Conservation (phyloP, 352 stramenopile species). For the Thraustochytrium striatum region DNA sequence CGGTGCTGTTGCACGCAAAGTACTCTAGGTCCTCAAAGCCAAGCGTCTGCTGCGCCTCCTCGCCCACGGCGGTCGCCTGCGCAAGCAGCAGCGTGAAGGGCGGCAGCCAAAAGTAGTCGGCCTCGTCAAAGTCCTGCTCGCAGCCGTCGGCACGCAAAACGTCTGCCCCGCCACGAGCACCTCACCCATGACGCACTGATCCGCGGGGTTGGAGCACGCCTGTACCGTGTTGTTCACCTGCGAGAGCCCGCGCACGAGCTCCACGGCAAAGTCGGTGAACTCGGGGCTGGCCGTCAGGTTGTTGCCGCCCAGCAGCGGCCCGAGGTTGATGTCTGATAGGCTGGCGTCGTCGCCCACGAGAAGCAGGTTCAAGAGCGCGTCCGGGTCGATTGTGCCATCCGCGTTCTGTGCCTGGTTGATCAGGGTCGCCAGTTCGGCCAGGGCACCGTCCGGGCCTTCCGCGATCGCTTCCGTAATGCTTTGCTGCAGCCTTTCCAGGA, state of each 20-base stretch:
- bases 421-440: too few species aligned
- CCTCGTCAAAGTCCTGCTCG: conserved; percentile 1
- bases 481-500: too few species aligned
- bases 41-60: not conserved
- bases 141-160: conserved; percentile 44
- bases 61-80: too few species aligned
- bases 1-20: conserved; percentile 45
- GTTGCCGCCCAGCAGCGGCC: not conserved
- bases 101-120: conserved; percentile 1
- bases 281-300: conserved; percentile 41
- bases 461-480: too few species aligned
- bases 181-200: conserved; percentile 10
- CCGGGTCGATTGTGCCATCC: too few species aligned
- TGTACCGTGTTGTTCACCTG: conserved; percentile 2
- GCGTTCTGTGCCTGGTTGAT: too few species aligned
- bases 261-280: too few species aligned
- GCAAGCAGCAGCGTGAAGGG: too few species aligned
- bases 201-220: not conserved
- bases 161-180: not conserved
- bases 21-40: conserved; percentile 24
- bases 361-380: too few species aligned
- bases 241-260: not conserved
- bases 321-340: too few species aligned
- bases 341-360: too few species aligned
- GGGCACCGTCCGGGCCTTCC: too few species aligned